phyloP scores from a whole-genome alignment of 2,329 filamentous ascomycete species.

The Sarocladiaceae sp. region DNA sequence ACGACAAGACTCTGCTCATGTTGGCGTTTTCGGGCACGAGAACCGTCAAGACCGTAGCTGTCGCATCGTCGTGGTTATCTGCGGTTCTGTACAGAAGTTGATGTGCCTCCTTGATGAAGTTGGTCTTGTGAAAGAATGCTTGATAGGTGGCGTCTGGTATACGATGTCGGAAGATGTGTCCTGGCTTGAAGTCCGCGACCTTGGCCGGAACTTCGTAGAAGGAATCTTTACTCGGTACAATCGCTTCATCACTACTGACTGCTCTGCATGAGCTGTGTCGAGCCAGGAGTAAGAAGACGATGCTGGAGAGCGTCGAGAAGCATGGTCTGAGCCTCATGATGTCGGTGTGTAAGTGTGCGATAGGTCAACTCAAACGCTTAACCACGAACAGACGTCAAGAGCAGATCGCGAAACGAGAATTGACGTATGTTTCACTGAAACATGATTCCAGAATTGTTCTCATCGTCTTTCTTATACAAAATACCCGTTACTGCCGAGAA shows the following conservation, averaged over 20 bases:
- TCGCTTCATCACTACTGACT: neutral
- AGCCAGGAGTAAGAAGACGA: neutral
- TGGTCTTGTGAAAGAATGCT: constrained; percentile 14
- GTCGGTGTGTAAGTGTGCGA: neutral
- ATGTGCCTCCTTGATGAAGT: constrained; percentile 16
- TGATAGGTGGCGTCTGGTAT: constrained; percentile 17
- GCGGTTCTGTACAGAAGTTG: constrained; percentile 37
- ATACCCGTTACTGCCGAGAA: no score
- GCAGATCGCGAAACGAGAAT: neutral
- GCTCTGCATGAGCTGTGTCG: neutral
- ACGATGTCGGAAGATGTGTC: constrained; percentile 18
- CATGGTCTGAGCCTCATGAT: neutral
- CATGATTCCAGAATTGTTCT: neutral
- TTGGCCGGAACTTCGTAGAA: constrained; percentile 19
- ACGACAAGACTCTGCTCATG: constrained; percentile 31
- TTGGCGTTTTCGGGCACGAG: constrained; percentile 29
- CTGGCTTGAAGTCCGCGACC: constrained; percentile 13
- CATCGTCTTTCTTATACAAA: no score
- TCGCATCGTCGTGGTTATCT: constrained; percentile 28
- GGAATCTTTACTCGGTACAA: constrained; percentile 17
- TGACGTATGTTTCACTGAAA: neutral
- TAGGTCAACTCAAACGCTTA: neutral
- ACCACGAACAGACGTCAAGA: neutral
- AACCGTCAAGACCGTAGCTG: constrained; percentile 33
- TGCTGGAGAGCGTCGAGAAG: neutral